These are phyloP conservation scores for Leucocoprinus leucothites DNA, from an alignment of 768 basidiomycete species.

Conservation along the genomic window DNA sequence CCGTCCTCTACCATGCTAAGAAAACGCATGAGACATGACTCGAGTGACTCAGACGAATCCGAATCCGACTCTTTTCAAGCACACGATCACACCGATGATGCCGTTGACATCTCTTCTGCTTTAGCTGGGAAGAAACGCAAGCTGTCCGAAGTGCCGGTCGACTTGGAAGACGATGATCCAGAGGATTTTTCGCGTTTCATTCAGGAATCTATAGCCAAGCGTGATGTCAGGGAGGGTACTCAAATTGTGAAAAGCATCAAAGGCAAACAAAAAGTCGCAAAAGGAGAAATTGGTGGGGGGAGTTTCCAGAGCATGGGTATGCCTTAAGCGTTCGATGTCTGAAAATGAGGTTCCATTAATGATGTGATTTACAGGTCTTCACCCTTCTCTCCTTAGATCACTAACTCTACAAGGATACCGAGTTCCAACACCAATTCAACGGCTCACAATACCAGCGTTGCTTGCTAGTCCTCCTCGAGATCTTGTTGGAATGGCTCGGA, in stretches of 20 bases:
- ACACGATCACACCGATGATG: constrained; percentile 21
- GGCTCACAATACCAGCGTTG: constrained; percentile 82
- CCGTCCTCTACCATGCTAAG: constrained; percentile 5
- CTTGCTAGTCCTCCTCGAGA: constrained; percentile 84
- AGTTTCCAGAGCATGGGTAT: constrained; percentile 96
- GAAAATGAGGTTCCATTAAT: not conserved
- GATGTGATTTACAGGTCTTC: constrained; percentile 60
- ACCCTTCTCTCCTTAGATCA: constrained; percentile 79
- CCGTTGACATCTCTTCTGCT: constrained; percentile 60
- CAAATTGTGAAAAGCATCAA: constrained; percentile 76
- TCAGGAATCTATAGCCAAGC: constrained; percentile 63
- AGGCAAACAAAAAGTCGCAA: constrained; percentile 63
- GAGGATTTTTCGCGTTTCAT: constrained; percentile 66
- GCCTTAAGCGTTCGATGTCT: constrained; percentile 21
- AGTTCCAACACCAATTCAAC: constrained; percentile 95
- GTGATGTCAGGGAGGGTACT: constrained; percentile 73
- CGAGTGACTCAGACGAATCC: constrained; percentile 8
- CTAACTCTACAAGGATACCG: constrained; percentile 91
- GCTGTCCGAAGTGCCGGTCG: constrained; percentile 18
- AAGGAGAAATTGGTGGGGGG: constrained; percentile 85
- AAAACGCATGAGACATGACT: constrained; percentile 14
- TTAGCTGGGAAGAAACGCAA: constrained; percentile 47
- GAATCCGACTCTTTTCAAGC: not conserved
- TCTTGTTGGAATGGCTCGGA: constrained; percentile 97
- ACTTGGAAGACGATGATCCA: constrained; percentile 41